Evolutionary conservation across 2,329 filamentous ascomycete genomes (phyloP).

Genomic region (Aspergillus viridinutans): DNA sequence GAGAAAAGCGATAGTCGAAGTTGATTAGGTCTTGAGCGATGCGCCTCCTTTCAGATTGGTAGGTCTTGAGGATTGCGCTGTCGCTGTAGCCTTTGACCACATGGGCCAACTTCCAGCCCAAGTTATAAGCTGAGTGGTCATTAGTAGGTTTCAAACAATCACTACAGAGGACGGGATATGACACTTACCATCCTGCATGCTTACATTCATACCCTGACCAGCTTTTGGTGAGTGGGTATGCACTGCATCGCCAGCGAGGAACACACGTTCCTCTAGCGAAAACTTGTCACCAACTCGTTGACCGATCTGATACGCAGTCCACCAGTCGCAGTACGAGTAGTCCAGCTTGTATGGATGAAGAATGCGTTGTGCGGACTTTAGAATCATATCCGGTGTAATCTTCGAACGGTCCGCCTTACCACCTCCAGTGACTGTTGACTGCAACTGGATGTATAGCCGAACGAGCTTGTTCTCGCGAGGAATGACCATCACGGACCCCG

Average conservation of each 20-base stretch:
- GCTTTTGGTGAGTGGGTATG: conserved; percentile 43
- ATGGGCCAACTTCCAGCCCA: conserved; percentile 54
- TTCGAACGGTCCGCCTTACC: conserved; percentile 53
- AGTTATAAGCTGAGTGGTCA: conserved; percentile 43
- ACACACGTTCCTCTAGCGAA: conserved; percentile 55
- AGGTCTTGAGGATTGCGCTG: conserved; percentile 47
- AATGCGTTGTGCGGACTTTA: conserved; percentile 60
- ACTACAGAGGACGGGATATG: background rate
- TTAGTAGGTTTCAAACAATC: background rate
- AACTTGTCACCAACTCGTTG: conserved; percentile 60
- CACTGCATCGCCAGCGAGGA: conserved; percentile 66
- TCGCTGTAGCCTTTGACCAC: conserved; percentile 44
- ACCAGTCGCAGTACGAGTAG: conserved; percentile 64
- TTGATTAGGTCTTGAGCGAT: conserved; percentile 64
- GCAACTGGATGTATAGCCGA: conserved; percentile 63
- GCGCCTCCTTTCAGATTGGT: conserved; percentile 51
- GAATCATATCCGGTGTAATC: conserved; percentile 61
- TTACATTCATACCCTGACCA: conserved; percentile 67
- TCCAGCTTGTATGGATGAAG: conserved; percentile 63
- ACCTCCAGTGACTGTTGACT: conserved; percentile 42
- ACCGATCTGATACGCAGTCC: conserved; percentile 65
- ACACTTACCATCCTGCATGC: conserved; percentile 57
- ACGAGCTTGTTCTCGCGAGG: conserved; percentile 61
- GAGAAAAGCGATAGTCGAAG: conserved; percentile 57
- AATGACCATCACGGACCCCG: conserved; percentile 61